Conservation (phyloP, 208 protist genomes). For the Leishmania turanica region DNA sequence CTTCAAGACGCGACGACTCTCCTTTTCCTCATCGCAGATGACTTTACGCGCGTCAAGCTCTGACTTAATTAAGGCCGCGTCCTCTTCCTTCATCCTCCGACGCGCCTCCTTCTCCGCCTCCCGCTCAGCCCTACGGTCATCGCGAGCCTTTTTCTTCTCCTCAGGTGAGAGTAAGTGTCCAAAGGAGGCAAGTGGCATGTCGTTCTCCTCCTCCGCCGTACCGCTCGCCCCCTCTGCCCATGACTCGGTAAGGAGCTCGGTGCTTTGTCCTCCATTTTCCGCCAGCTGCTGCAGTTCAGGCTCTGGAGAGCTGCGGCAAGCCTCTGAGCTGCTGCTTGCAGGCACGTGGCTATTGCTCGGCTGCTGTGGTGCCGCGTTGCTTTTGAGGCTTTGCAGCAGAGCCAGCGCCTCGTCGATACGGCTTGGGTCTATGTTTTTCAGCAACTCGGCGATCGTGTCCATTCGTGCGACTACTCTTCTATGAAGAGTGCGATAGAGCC, state of each 20-base stretch:
- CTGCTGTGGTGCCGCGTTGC: background rate
- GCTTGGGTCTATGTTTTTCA: slow-evolving; percentile 35
- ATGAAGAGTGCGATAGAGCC: background rate
- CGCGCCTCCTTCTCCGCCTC: slow-evolving; percentile 28
- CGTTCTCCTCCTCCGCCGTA: slow-evolving; percentile 9
- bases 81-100: slow-evolving; percentile 24
- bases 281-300: background rate
- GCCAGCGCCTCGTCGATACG: slow-evolving; percentile 35
- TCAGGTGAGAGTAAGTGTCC: slow-evolving; percentile 18
- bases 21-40: slow-evolving; percentile 21
- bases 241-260: background rate
- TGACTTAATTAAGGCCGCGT: slow-evolving; percentile 14
- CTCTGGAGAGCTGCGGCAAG: background rate
- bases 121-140: slow-evolving; percentile 21
- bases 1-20: slow-evolving; percentile 12
- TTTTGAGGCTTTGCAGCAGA: slow-evolving; percentile 30
- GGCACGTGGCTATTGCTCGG: background rate
- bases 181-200: slow-evolving; percentile 22
- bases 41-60: slow-evolving; percentile 21
- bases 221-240: slow-evolving; percentile 4
- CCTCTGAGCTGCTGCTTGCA: background rate
- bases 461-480: slow-evolving; percentile 14
- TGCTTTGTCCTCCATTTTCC: background rate
- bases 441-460: slow-evolving; percentile 28
- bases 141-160: slow-evolving; percentile 11